These are phyloP conservation scores for Saccharomycopsis crataegensis DNA, from an alignment of 1,139 yeast genomes.

Conservation along the genomic window DNA sequence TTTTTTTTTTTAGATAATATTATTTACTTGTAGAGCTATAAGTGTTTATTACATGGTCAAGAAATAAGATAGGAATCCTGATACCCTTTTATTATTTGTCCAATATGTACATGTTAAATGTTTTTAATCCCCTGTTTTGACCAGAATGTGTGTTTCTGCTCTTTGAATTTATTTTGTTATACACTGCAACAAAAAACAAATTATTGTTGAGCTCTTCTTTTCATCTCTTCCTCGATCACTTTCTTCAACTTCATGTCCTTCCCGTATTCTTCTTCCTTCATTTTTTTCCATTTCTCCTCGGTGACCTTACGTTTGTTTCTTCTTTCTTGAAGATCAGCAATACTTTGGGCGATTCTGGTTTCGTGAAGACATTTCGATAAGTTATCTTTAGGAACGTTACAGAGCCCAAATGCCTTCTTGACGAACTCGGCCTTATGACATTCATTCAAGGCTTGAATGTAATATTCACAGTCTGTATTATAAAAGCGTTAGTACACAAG, in stretches of 20 bases:
- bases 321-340: constrained; percentile 49
- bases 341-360: constrained; percentile 62
- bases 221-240: constrained; percentile 45
- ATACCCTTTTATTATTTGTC: no score
- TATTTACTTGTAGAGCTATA: no score
- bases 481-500: not conserved
- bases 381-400: constrained; percentile 80
- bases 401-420: constrained; percentile 72
- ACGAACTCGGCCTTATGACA: constrained; percentile 74
- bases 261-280: constrained; percentile 75
- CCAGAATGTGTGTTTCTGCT: no score
- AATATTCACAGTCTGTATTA: constrained; percentile 58
- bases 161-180: no score
- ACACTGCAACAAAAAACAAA: no score
- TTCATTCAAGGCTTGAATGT: constrained; percentile 82
- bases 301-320: constrained; percentile 48
- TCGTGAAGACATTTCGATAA: constrained; percentile 71
- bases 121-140: no score
- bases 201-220: constrained; percentile 20
- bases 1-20: no score
- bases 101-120: no score
- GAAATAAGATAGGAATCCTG: no score
- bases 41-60: no score
- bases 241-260: constrained; percentile 65
- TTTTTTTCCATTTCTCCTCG: constrained; percentile 49